phyloP scores from a whole-genome alignment of 257 asterid genomes.

The Capsicum pubescens region DNA sequence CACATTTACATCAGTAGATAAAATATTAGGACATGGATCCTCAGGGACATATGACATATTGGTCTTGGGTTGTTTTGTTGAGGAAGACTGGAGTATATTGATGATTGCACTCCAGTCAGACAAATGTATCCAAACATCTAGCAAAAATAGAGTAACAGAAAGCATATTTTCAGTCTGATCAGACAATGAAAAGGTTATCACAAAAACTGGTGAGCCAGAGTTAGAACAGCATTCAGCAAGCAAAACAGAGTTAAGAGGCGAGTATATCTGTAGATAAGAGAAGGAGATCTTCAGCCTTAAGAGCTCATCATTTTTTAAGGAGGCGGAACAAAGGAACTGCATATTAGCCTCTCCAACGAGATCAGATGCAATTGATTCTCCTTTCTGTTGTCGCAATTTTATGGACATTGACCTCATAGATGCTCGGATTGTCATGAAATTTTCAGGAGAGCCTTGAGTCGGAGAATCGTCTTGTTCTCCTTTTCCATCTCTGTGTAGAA shows the following conservation, averaged over 20 bases:
- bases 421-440: slow-evolving; percentile 55
- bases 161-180: slow-evolving; percentile 54
- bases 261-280: slow-evolving; percentile 67
- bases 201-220: slow-evolving; percentile 63
- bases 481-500: slow-evolving; percentile 53
- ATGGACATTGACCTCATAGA: slow-evolving; percentile 64
- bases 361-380: slow-evolving; percentile 60
- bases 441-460: slow-evolving; percentile 46
- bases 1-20: slow-evolving; percentile 40
- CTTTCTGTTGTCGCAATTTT: slow-evolving; percentile 53
- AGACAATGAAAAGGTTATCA: slow-evolving; percentile 49
- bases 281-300: slow-evolving; percentile 55
- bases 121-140: slow-evolving; percentile 77
- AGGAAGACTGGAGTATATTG: slow-evolving; percentile 47
- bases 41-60: slow-evolving; percentile 30
- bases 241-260: slow-evolving; percentile 69
- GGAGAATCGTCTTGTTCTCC: slow-evolving; percentile 40
- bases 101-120: slow-evolving; percentile 78
- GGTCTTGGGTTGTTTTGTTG: slow-evolving; percentile 39
- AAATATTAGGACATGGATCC: slow-evolving; percentile 32
- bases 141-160: slow-evolving; percentile 57
- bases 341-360: slow-evolving; percentile 69
- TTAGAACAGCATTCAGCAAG: slow-evolving; percentile 66
- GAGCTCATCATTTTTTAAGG: slow-evolving; percentile 53
- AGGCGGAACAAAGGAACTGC: slow-evolving; percentile 64